phyloP scores from a whole-genome alignment of 768 basidiomycete genomes.

The Phylloporus arenicola region DNA sequence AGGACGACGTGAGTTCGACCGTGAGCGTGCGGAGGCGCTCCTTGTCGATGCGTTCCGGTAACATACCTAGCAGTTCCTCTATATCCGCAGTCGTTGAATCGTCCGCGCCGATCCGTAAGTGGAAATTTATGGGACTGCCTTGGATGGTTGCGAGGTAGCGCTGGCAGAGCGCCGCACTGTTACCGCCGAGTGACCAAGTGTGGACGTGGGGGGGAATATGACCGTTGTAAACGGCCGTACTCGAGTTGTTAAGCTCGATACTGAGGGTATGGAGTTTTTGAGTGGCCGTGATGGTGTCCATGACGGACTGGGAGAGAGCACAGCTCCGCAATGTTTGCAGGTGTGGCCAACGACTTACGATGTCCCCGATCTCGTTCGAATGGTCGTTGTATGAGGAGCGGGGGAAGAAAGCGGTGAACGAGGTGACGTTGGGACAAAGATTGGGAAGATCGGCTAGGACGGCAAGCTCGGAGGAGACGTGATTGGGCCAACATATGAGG shows the following conservation, averaged over 20 bases:
- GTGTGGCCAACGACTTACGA: slow-evolving; percentile 18
- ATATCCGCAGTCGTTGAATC: slow-evolving; percentile 20
- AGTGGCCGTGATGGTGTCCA: slow-evolving; percentile 15
- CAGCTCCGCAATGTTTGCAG: slow-evolving; percentile 16
- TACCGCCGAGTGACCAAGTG: slow-evolving; percentile 21
- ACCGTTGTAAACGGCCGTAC: slow-evolving; percentile 15
- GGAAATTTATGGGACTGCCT: slow-evolving; percentile 14
- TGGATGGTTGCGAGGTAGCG: slow-evolving; percentile 19
- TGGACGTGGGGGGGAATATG: slow-evolving; percentile 14
- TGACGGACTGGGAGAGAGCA: slow-evolving; percentile 17
- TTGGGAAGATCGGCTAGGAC: slow-evolving; percentile 18
- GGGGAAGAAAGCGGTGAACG: slow-evolving; percentile 24
- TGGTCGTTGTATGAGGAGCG: slow-evolving; percentile 25
- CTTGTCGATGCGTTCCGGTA: slow-evolving; percentile 14
- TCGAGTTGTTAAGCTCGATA: slow-evolving; percentile 26
- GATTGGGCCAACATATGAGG: slow-evolving; percentile 23
- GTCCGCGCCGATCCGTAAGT: slow-evolving; percentile 22
- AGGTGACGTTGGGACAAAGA: slow-evolving; percentile 23
- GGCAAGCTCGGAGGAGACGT: slow-evolving; percentile 15
- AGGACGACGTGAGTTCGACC: slow-evolving; percentile 25
- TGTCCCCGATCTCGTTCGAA: slow-evolving; percentile 22
- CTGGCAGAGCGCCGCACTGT: slow-evolving; percentile 17
- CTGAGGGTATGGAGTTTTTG: slow-evolving; percentile 15
- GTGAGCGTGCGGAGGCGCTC: slow-evolving; percentile 6
- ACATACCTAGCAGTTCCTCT: slow-evolving; percentile 4